Evolutionary conservation across 108 stramenopile genomes (phyloP).

Genomic region (Nannochloropsis granulata): DNA sequence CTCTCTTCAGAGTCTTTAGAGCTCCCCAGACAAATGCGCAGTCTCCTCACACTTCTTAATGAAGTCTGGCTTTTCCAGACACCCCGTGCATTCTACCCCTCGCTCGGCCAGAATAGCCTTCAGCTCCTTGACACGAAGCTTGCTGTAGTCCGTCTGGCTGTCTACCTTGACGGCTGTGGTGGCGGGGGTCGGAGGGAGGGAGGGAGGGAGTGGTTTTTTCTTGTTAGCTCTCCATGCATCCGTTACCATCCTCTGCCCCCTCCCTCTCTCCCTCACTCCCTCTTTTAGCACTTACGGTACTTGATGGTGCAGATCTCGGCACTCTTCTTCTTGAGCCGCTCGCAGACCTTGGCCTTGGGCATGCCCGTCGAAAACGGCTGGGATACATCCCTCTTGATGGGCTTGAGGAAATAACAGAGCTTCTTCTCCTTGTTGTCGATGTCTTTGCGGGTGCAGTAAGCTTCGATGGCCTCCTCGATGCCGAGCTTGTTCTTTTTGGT

Average conservation of each 20-base stretch:
- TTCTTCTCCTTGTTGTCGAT: conserved; percentile 58
- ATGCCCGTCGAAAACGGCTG: conserved; percentile 85
- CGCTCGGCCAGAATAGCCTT: conserved; percentile 83
- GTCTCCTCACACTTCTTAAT: conserved; percentile 86
- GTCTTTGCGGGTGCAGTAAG: conserved; percentile 27
- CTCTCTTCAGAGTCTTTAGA: too few species aligned
- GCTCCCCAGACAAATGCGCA: conserved; percentile 49
- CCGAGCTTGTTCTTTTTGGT: conserved; percentile 34
- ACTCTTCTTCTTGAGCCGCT: conserved; percentile 83
- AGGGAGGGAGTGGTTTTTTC: not conserved
- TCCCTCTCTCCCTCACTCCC: not conserved
- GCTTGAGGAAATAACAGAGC: conserved; percentile 96
- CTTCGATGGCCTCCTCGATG: conserved; percentile 37
- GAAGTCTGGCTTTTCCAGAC: conserved; percentile 97
- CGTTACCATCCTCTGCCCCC: not conserved
- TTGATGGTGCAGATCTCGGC: conserved; percentile 57
- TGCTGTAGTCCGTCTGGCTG: conserved; percentile 60
- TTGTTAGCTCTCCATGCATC: not conserved
- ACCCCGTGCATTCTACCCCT: conserved; percentile 91
- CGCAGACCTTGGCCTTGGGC: conserved; percentile 79
- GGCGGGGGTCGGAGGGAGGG: not conserved
- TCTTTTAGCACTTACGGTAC: conserved; percentile 32
- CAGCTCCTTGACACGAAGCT: conserved; percentile 91
- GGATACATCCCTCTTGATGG: conserved; percentile 86
- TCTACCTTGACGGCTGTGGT: conserved; percentile 44